A percentile compares a stretch with the other conserved stretches of the same genome.
Conservation (phyloP, 208 protist genomes). For the Leptomonas pyrrhocoris region DNA sequence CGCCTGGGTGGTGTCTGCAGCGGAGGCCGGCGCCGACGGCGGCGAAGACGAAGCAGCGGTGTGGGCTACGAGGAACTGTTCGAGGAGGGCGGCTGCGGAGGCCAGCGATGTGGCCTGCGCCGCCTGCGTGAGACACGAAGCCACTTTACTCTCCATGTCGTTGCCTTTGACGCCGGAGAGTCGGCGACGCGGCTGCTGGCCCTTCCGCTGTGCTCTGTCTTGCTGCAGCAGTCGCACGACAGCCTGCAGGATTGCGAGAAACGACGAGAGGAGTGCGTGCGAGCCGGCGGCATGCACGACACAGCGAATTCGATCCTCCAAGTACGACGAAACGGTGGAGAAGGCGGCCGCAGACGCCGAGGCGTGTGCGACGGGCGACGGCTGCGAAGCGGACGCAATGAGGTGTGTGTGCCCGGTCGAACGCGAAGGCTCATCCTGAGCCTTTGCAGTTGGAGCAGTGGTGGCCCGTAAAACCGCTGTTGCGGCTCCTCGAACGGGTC, state of each 20-base stretch:
- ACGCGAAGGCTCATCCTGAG: too few relatives aligned
- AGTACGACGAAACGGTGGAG: not conserved
- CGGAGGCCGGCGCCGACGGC: not conserved
- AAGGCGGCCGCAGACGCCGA: not conserved
- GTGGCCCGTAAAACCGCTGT: too few relatives aligned
- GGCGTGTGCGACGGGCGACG: not conserved
- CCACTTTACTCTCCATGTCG: constrained; percentile 15
- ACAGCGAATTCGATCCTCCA: constrained; percentile 21
- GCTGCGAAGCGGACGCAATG: not conserved
- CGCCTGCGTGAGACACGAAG: constrained; percentile 15
- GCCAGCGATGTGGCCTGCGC: constrained; percentile 15
- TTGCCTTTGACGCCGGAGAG: constrained; percentile 2
- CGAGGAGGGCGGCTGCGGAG: constrained; percentile 14
- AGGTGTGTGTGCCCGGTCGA: too few relatives aligned
- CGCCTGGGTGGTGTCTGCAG: not conserved
- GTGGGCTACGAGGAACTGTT: constrained; percentile 13
- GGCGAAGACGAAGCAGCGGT: not conserved
- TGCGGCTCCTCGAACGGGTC: not conserved
- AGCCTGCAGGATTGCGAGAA: constrained; percentile 17
- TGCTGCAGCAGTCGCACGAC: constrained; percentile 29
- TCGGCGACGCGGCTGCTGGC: constrained; percentile 28
- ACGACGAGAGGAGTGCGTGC: constrained; percentile 2
- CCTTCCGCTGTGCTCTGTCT: constrained; percentile 21
- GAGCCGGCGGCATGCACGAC: constrained; percentile 8
- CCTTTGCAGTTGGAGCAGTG: too few relatives aligned